These are phyloP conservation scores for Suillus occidentalis DNA, from an alignment of 768 basidiomycete genomes.

Conservation along the genomic window DNA sequence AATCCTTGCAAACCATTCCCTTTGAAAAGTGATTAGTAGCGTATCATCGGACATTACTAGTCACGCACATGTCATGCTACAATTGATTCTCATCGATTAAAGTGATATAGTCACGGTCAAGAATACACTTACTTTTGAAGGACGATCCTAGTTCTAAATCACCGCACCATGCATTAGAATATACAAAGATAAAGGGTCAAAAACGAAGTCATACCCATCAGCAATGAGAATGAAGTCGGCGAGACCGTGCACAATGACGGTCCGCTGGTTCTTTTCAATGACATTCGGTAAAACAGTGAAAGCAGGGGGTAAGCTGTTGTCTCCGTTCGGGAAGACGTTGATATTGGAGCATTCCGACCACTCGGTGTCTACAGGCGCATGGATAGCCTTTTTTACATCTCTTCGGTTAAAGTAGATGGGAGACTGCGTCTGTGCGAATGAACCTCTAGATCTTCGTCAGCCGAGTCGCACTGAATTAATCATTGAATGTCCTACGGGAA, in stretches of 20 bases:
- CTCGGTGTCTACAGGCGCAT: conserved; percentile 58
- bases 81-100: neutral
- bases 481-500: conserved; percentile 54
- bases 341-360: conserved; percentile 66
- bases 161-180: neutral
- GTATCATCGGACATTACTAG: neutral
- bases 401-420: conserved; percentile 70
- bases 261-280: conserved; percentile 70
- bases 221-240: conserved; percentile 74
- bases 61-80: conserved; percentile 2
- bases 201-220: conserved; percentile 50
- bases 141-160: conserved; percentile 44
- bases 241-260: conserved; percentile 70
- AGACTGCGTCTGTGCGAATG: conserved; percentile 52
- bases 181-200: neutral
- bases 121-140: neutral
- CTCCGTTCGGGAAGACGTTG: conserved; percentile 62
- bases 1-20: conserved; percentile 54
- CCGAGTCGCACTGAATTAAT: neutral
- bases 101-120: neutral
- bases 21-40: neutral
- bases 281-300: conserved; percentile 70
- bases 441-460: conserved; percentile 41
- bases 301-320: conserved; percentile 59
- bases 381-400: conserved; percentile 66